Evolutionary conservation across 1,284 basidiomycete genomes (phyloP), one percentile per base, ranked within the genome.

Genomic region (Tremellales sp.): DNA sequence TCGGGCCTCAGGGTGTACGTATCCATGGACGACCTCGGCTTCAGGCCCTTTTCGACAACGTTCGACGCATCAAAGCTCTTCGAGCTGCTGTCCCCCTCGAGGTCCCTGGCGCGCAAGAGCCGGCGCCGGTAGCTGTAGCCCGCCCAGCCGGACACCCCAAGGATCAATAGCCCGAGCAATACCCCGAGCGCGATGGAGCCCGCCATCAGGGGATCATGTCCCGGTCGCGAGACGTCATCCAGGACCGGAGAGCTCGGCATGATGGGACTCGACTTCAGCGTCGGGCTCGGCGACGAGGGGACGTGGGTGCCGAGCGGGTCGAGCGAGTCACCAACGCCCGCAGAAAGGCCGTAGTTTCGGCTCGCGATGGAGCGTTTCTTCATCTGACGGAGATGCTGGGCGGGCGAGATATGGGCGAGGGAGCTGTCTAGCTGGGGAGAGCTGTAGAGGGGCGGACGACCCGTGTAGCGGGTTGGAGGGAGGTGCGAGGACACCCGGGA

Each of bases 121-220:
- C n/a, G n/a, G n/a, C 56, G 39, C 4, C 48, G 48, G 45, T 58
- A 55, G 12, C 31, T 29, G 14, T 48, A 34, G 10, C 47, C 53
- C 3, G 48, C 45, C 56, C 56, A 58, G 14, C 50, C 40, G n/a
- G 50, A 45, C 31, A 53, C 44, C 7, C 53, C 51, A 3, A 58
- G 31, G n/a, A 53, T 29, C 12, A 53, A 22, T 5, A 58, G 19
- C 3, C 56, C 56, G 18, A 58, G 39, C 2, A 58, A 18, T 13
- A 58, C 48, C 4, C 47, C 50, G 10, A 58, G 32, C 9, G 53
- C 56, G 8, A 58, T 58, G 3, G 53, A 53, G 2, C 53, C 37
- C 10, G 29, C 51, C 13, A 45, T 19, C 40, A 58, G 28, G 13
- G 53, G 47, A 32, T 31, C 40, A 18, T 28, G 40, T n/a, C n/a